A percentile compares a stretch with the other conserved stretches of the same genome.
Evolutionary conservation across 148 eudicot species (phyloP).

Genomic region (Cornus florida): DNA sequence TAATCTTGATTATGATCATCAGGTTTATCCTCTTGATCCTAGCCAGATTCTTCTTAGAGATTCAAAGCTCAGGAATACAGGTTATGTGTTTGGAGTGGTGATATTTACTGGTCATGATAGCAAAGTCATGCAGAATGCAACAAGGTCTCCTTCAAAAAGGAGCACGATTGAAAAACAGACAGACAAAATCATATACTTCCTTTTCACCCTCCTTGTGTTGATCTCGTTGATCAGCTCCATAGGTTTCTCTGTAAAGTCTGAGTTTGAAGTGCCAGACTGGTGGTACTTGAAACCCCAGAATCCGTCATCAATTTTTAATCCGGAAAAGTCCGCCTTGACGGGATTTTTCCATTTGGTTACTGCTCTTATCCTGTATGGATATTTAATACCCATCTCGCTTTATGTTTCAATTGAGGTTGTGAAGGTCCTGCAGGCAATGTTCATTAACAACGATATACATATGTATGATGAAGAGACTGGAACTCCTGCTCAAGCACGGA

Average conservation of each 20-base stretch:
- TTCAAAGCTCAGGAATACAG: constrained; percentile 71
- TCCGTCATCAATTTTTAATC: constrained; percentile 46
- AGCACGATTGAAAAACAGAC: constrained; percentile 63
- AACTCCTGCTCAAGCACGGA: constrained; percentile 91
- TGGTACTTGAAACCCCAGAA: constrained; percentile 53
- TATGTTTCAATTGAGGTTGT: constrained; percentile 97
- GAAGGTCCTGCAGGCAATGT: constrained; percentile 89
- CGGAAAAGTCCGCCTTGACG: constrained; percentile 51
- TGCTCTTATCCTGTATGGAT: constrained; percentile 91
- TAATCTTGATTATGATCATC: constrained; percentile 76
- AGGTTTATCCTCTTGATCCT: constrained; percentile 68
- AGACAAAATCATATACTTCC: constrained; percentile 69
- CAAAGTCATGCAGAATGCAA: constrained; percentile 75
- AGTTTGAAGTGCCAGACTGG: constrained; percentile 51
- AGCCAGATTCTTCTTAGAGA: constrained; percentile 65
- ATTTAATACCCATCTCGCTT: constrained; percentile 89
- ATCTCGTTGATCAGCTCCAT: constrained; percentile 64
- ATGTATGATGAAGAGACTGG: constrained; percentile 92
- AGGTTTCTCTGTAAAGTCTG: constrained; percentile 53
- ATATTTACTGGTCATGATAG: constrained; percentile 73
- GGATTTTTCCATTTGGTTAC: constrained; percentile 82
- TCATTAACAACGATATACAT: constrained; percentile 71
- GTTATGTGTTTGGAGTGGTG: constrained; percentile 56
- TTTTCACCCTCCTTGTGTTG: constrained; percentile 62
- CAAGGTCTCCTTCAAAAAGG: constrained; percentile 70